Percentiles rank a stretch among this genome's conserved stretches.
Evolutionary conservation across 495 filamentous ascomycete genomes (phyloP).

Genomic region (Neurospora sp.): DNA sequence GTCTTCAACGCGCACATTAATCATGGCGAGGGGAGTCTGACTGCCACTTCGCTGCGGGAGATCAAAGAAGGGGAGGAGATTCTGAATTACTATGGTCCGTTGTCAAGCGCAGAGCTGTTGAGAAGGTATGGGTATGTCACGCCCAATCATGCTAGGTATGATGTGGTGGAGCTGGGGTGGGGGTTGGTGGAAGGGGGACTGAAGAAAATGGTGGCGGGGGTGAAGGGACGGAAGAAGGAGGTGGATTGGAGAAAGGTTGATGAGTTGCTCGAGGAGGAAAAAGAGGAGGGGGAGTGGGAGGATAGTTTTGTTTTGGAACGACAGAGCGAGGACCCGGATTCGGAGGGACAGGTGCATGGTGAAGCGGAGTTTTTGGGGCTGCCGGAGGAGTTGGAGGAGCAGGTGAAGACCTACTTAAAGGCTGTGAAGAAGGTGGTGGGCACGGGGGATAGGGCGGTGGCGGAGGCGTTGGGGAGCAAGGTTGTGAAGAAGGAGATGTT

Average conservation of each 20-base stretch:
- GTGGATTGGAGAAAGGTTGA: conserved; percentile 28
- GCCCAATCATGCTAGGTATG: conserved; percentile 58
- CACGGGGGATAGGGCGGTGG: neutral
- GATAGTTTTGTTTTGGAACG: conserved; percentile 37
- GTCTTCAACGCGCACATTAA: conserved; percentile 70
- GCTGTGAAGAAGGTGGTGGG: conserved; percentile 26
- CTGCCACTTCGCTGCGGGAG: conserved; percentile 54
- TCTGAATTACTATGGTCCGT: conserved; percentile 83
- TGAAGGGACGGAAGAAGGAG: conserved; percentile 23
- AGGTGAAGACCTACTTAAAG: conserved; percentile 32
- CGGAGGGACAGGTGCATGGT: conserved; percentile 19
- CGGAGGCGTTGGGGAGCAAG: conserved; percentile 27
- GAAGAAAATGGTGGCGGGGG: conserved; percentile 19
- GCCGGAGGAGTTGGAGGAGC: conserved; percentile 27
- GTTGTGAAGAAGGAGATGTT: conserved; percentile 26
- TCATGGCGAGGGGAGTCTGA: conserved; percentile 52
- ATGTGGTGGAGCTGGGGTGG: conserved; percentile 71
- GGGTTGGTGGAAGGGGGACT: conserved; percentile 36
- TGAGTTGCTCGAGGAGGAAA: conserved; percentile 16
- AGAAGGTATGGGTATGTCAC: conserved; percentile 87
- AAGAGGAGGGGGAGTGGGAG: conserved; percentile 25
- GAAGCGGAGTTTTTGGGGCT: conserved; percentile 22
- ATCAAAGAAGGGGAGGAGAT: conserved; percentile 69
- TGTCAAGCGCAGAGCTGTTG: conserved; percentile 72
- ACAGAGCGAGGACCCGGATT: conserved; percentile 28